Percentiles rank a stretch among this genome's conserved stretches.
phyloP scores from a whole-genome alignment of 2,329 filamentous ascomycete species.

The Hypoxylon sp. region DNA sequence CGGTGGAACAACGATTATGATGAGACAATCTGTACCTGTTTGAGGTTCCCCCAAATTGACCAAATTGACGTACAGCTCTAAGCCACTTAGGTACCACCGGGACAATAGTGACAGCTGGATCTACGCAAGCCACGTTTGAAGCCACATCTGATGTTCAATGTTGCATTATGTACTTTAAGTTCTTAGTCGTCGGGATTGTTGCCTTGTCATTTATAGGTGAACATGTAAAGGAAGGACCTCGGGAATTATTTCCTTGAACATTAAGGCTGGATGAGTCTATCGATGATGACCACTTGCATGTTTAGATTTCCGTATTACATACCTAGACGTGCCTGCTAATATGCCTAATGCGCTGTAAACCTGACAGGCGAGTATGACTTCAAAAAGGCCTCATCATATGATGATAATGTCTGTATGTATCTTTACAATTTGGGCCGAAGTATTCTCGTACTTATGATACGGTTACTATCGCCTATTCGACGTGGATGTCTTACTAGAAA shows the following conservation, averaged over 20 bases:
- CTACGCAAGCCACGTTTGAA: slow-evolving; percentile 25
- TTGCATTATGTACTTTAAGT: not conserved
- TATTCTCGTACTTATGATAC: not conserved
- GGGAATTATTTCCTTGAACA: not conserved
- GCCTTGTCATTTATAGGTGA: not conserved
- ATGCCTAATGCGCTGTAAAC: not conserved
- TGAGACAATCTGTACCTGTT: slow-evolving; percentile 49
- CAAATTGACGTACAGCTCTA: slow-evolving; percentile 38
- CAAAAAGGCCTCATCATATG: not conserved
- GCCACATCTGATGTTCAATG: slow-evolving; percentile 16
- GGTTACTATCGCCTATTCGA: not conserved
- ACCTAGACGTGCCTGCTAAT: not conserved
- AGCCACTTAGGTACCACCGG: slow-evolving; percentile 30
- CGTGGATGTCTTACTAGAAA: not conserved
- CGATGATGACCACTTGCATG: not conserved
- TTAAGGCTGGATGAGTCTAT: not conserved
- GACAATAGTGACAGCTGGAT: slow-evolving; percentile 30
- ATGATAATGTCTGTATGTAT: not conserved
- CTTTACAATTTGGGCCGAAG: not conserved
- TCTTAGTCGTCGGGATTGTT: not conserved
- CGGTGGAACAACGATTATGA: slow-evolving; percentile 49
- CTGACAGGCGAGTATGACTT: not conserved
- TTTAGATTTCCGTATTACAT: not conserved
- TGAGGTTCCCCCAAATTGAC: slow-evolving; percentile 45
- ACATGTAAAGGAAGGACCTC: not conserved